Evolutionary conservation across 1,284 basidiomycete species (phyloP), one percentile per base, ranked within the genome.

Genomic region (Pterulicium gracile): DNA sequence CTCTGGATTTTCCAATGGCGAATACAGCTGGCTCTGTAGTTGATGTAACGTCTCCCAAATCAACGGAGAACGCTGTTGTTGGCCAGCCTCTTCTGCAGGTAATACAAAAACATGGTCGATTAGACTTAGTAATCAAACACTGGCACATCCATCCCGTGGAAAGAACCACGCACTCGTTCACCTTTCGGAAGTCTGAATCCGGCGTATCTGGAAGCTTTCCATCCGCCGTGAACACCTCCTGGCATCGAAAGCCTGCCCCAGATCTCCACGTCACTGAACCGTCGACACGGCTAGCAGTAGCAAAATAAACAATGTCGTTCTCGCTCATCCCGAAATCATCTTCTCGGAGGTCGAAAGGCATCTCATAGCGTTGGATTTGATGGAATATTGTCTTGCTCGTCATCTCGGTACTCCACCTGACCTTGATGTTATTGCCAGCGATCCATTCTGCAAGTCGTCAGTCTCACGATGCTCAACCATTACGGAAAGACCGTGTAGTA

Each of bases 1-100:
- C 63, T 14, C 72, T 61, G 3, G 66, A 55, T 12, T 69, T 54
- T 0, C 73, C 72, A 18, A 75, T 50, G 1, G 63, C 60, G 52
- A 62, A 67, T 3, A 72, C 63, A 4, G 66, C 56, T 2, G 66
- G 59, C 35, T 50, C 46, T 4, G 51, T 44, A 3, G 54, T 57
- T 4, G 40, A 45, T 14, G 46, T 42, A 15, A 63, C 54, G 13
- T n/a, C 52, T 2, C 61, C 60, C 3, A 57, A 52, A 42, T 65
- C 56, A 4, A 61, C 50, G 1, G 64, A 53, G 39, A 65, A 53
- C 3, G 59, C 66, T 24, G 68, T 56, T 2, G 64, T 59, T 32
- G 63, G 61, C 51, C 60, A 67, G 36, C 60, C 53, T 22, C 55
- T 56, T 23, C 51, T 13, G 51, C 12, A 14, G 52, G 36, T 21